Percentiles rank a stretch among this genome's conserved stretches.
These are phyloP conservation scores for Astrothelium macrocarpum DNA, from an alignment of 495 filamentous ascomycete species.

Conservation along the genomic window DNA sequence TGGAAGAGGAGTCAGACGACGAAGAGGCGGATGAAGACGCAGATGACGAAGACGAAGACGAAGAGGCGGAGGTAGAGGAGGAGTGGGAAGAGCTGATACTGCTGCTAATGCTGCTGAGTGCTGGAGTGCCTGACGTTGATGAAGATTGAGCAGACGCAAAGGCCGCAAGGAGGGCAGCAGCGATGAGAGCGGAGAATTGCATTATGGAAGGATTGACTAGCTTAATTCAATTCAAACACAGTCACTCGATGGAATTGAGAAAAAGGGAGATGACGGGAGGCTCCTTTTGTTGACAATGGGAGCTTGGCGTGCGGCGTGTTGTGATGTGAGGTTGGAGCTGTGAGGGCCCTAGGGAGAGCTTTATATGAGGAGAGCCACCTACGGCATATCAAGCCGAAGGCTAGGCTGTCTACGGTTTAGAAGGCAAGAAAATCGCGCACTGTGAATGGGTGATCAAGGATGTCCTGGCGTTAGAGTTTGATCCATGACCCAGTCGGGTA, in stretches of 20 bases:
- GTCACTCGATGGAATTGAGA: neutral
- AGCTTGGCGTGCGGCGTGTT: neutral
- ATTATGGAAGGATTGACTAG: neutral
- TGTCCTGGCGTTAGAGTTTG: neutral
- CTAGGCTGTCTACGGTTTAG: neutral
- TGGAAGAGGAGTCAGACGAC: constrained; percentile 1
- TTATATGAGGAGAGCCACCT: constrained; percentile 6
- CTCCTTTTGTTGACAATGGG: neutral
- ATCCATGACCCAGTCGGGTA: neutral
- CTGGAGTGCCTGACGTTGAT: neutral
- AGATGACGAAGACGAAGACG: neutral
- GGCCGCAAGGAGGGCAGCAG: neutral
- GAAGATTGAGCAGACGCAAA: constrained; percentile 1
- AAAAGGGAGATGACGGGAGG: neutral
- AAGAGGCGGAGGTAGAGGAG: neutral
- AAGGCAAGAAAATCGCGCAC: neutral
- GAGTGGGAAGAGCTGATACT: neutral
- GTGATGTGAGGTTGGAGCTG: neutral
- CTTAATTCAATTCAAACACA: neutral
- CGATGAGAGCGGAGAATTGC: neutral
- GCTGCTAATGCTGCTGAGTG: neutral
- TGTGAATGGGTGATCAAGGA: neutral
- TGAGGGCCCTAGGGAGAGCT: neutral
- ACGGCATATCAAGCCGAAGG: constrained; percentile 1
- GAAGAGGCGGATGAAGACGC: neutral